Conservation (phyloP, 139 green algal genomes). For the Chlamydomonas incerta region DNA sequence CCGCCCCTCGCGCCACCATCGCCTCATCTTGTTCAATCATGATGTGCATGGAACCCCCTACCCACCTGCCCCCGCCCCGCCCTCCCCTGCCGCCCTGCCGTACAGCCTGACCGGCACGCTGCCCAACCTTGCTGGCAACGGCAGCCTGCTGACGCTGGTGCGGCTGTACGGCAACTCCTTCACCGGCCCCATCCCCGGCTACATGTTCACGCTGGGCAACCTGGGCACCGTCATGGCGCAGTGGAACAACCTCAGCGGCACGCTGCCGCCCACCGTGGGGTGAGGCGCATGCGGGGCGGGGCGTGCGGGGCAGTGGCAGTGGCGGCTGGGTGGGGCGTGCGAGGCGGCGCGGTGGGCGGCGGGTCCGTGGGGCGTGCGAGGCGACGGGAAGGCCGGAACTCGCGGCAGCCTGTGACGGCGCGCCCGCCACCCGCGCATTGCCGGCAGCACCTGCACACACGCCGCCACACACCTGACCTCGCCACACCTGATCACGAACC, state of each 20-base stretch:
- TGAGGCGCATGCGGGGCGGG: background rate
- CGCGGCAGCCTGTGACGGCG: background rate
- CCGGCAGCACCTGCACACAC: too few species aligned
- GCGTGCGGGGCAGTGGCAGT: background rate
- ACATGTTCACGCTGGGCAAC: slow-evolving; percentile 33
- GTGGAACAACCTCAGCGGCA: slow-evolving; percentile 29
- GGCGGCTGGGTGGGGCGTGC: background rate
- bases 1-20: too few species aligned
- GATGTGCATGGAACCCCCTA: background rate
- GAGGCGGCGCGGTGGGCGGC: too few species aligned
- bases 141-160: slow-evolving; percentile 25
- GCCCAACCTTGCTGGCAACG: background rate
- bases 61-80: background rate
- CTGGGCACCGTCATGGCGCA: background rate
- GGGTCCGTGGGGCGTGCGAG: too few species aligned
- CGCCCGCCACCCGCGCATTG: too few species aligned
- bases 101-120: slow-evolving; percentile 29
- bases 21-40: background rate
- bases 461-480: too few species aligned
- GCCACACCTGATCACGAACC: too few species aligned
- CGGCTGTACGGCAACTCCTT: slow-evolving; percentile 28
- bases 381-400: background rate
- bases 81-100: background rate
- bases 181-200: slow-evolving; percentile 1
- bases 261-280: slow-evolving; percentile 29